phyloP scores from a whole-genome alignment of 2,329 filamentous ascomycete genomes.

The Sclerotinia nivalis region DNA sequence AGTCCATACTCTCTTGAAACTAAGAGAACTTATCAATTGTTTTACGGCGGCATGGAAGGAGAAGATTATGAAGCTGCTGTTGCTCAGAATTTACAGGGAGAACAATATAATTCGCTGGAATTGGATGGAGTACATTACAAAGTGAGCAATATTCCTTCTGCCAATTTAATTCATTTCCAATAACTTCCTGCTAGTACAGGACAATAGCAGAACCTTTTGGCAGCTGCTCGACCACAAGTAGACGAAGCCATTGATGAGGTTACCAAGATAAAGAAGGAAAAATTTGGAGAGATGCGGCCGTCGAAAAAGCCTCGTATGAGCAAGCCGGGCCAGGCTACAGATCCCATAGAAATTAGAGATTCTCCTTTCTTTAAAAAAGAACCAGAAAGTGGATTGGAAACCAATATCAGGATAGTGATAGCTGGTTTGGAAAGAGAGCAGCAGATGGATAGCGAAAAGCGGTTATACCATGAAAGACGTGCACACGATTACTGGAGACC shows the following conservation, averaged over 20 bases:
- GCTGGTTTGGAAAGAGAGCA: no score
- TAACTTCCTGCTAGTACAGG: not conserved
- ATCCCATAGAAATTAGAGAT: not conserved
- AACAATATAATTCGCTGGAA: not conserved
- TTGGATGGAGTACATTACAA: not conserved
- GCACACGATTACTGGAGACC: accelerated
- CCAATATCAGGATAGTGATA: not conserved
- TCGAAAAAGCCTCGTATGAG: not conserved
- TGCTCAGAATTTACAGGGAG: not conserved
- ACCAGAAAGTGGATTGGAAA: not conserved
- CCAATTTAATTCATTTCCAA: not conserved
- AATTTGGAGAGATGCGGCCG: not conserved
- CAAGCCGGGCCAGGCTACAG: not conserved
- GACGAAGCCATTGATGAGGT: not conserved
- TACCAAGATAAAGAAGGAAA: not conserved
- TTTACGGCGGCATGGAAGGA: not conserved
- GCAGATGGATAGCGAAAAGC: no score
- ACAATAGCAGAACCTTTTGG: not conserved
- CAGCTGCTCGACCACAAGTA: not conserved
- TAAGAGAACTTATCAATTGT: not conserved
- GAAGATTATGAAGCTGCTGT: not conserved
- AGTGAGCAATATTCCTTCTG: not conserved
- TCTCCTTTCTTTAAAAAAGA: not conserved
- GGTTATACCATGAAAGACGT: no score
- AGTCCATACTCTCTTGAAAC: not conserved